Conservation (phyloP, 352 stramenopile genomes). For the Pythium biforme region DNA sequence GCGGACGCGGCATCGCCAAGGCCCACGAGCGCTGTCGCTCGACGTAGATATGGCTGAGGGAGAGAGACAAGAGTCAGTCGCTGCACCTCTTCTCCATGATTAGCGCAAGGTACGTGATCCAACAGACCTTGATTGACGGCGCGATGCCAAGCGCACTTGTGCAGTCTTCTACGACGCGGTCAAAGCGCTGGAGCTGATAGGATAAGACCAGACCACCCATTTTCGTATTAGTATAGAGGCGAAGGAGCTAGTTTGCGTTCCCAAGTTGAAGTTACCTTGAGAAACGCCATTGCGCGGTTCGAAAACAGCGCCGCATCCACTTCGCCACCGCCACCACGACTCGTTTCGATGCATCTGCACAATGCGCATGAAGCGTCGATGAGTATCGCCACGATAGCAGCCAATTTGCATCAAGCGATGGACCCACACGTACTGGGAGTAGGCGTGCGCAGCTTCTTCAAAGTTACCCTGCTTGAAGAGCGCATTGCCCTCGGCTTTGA, state of each 20-base stretch:
- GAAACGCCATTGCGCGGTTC: slow-evolving; percentile 61
- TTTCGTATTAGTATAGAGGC: no score
- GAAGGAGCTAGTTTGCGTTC: no score
- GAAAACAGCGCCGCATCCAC: slow-evolving; percentile 40
- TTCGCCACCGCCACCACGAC: slow-evolving; percentile 26
- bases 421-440: slow-evolving; percentile 37
- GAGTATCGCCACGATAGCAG: background rate
- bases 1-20: slow-evolving; percentile 27
- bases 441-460: slow-evolving; percentile 38
- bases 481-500: slow-evolving; percentile 57
- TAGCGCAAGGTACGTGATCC: background rate
- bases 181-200: slow-evolving; percentile 22
- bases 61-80: no score
- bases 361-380: background rate
- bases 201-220: background rate
- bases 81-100: no score
- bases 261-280: slow-evolving; percentile 48
- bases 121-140: slow-evolving; percentile 57
- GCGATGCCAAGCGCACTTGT: slow-evolving; percentile 39
- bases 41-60: slow-evolving; percentile 50
- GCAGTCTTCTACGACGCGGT: slow-evolving; percentile 46
- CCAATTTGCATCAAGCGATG: background rate
- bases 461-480: slow-evolving; percentile 43
- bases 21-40: slow-evolving; percentile 44
- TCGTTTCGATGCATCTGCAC: slow-evolving; percentile 47